These are phyloP conservation scores for Zygosaccharomyces lentus DNA, from an alignment of 805 yeast genomes.

Conservation along the genomic window DNA sequence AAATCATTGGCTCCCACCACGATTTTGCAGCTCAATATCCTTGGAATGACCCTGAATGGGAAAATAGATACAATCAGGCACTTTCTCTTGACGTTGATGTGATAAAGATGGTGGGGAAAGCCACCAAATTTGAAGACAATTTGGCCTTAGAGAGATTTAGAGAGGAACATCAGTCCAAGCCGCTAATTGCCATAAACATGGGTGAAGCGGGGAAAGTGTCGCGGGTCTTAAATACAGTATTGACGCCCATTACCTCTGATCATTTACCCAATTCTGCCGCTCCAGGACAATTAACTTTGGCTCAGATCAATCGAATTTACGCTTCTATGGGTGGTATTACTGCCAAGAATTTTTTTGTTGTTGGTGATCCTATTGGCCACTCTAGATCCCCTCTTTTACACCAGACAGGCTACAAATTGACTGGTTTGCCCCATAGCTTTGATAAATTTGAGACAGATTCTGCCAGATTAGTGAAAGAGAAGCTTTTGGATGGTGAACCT, in stretches of 20 bases:
- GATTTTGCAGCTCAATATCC: constrained; percentile 58
- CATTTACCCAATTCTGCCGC: constrained; percentile 68
- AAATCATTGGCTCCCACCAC: constrained; percentile 79
- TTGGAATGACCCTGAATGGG: constrained; percentile 76
- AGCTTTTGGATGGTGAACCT: constrained; percentile 42
- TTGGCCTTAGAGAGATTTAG: constrained; percentile 67
- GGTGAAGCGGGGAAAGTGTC: constrained; percentile 73
- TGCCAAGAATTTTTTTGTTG: constrained; percentile 60
- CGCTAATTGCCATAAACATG: constrained; percentile 82
- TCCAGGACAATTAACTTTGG: constrained; percentile 70
- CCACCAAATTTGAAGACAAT: constrained; percentile 62
- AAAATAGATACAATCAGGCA: constrained; percentile 64
- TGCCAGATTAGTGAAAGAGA: constrained; percentile 50
- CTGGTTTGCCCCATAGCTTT: constrained; percentile 75
- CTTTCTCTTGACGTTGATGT: constrained; percentile 61
- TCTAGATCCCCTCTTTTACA: constrained; percentile 89
- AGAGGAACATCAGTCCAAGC: constrained; percentile 45
- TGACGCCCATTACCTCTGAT: constrained; percentile 83
- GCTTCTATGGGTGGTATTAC: constrained; percentile 59
- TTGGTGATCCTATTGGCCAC: constrained; percentile 78
- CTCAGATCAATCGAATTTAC: constrained; percentile 56
- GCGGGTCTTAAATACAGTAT: constrained; percentile 63
- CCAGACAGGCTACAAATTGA: constrained; percentile 66
- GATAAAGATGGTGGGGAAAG: constrained; percentile 80
- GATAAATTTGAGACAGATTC: constrained; percentile 62